A percentile compares a stretch with the other conserved stretches of the same genome.
phyloP scores from a whole-genome alignment of 2,329 filamentous ascomycete genomes.

The Huntiella omanensis region DNA sequence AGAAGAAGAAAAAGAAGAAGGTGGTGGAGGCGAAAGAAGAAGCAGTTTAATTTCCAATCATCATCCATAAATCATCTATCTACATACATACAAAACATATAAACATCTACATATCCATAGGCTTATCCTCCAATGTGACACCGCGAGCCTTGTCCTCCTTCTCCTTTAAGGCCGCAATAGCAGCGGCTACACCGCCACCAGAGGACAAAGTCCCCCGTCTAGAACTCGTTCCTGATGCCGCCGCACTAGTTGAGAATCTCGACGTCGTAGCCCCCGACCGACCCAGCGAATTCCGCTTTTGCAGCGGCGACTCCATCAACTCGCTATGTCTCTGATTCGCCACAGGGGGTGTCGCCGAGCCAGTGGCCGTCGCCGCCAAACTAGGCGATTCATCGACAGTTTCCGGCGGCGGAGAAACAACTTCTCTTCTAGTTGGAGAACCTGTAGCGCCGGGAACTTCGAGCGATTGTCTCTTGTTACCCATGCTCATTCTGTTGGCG shows the following conservation, averaged over 20 bases:
- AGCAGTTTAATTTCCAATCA: background rate
- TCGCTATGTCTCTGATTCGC: slow-evolving; percentile 11
- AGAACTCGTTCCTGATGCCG: slow-evolving; percentile 18
- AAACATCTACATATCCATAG: slow-evolving; percentile 30
- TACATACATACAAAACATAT: slow-evolving; percentile 23
- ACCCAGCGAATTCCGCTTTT: slow-evolving; percentile 47
- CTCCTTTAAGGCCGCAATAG: slow-evolving; percentile 10
- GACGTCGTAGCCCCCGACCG: slow-evolving; percentile 23
- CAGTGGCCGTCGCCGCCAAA: slow-evolving; percentile 1
- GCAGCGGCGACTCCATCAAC: slow-evolving; percentile 19
- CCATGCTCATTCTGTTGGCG: slow-evolving; percentile 32
- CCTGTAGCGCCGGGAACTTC: slow-evolving; percentile 49
- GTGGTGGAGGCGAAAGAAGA: slow-evolving; percentile 4
- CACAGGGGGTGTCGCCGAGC: background rate
- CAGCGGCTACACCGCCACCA: slow-evolving; percentile 13
- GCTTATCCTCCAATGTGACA: slow-evolving; percentile 32
- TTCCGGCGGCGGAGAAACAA: slow-evolving; percentile 12
- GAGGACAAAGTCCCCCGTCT: slow-evolving; percentile 18
- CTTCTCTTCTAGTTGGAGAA: slow-evolving; percentile 10
- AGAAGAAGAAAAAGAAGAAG: slow-evolving; percentile 18
- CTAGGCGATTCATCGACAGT: slow-evolving; percentile 13
- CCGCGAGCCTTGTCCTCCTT: slow-evolving; percentile 7
- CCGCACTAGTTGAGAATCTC: slow-evolving; percentile 27
- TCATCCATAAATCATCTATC: slow-evolving; percentile 1
- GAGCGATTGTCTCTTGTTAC: slow-evolving; percentile 47